phyloP scores from a whole-genome alignment of 768 basidiomycete genomes.

The Leccinum rimulosum region DNA sequence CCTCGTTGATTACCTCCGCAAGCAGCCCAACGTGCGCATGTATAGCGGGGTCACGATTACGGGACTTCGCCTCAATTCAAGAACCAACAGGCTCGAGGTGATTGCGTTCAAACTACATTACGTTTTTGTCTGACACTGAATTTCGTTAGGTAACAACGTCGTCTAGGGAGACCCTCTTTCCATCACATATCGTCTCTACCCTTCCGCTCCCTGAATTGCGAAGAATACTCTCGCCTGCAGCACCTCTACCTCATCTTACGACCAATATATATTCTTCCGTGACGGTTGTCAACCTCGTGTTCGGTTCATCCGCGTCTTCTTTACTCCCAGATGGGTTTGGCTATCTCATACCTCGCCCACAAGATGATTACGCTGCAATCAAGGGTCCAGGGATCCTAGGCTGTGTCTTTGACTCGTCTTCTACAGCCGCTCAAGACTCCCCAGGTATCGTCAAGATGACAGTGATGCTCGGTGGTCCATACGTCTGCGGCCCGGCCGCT shows the following conservation, averaged over 20 bases:
- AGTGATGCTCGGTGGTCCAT: slow-evolving; percentile 87
- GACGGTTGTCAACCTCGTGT: slow-evolving; percentile 87
- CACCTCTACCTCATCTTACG: slow-evolving; percentile 58
- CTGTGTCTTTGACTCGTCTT: slow-evolving; percentile 85
- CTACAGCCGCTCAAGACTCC: slow-evolving; percentile 59
- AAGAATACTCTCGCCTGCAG: slow-evolving; percentile 38
- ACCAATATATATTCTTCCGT: slow-evolving; percentile 78
- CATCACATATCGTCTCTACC: slow-evolving; percentile 76
- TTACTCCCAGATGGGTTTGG: slow-evolving; percentile 90
- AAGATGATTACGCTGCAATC: slow-evolving; percentile 44
- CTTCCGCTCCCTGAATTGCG: slow-evolving; percentile 61
- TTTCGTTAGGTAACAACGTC: slow-evolving; percentile 33
- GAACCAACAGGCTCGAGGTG: slow-evolving; percentile 47
- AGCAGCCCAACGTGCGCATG: slow-evolving; percentile 58
- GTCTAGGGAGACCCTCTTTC: slow-evolving; percentile 34
- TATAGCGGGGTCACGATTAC: slow-evolving; percentile 40
- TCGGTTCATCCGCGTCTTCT: slow-evolving; percentile 44
- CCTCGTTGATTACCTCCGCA: slow-evolving; percentile 46
- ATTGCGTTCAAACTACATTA: slow-evolving; percentile 1
- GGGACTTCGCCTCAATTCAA: slow-evolving; percentile 31
- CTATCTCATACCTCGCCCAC: slow-evolving; percentile 85
- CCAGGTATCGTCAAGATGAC: slow-evolving; percentile 71
- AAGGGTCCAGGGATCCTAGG: slow-evolving; percentile 62
- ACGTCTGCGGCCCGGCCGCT: slow-evolving; percentile 27
- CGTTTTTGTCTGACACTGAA: slow-evolving; percentile 2